Evolutionary conservation across 768 basidiomycete genomes (phyloP), one percentile per base, ranked within the genome.

Genomic region (Naganishia vaughanmartiniae): DNA sequence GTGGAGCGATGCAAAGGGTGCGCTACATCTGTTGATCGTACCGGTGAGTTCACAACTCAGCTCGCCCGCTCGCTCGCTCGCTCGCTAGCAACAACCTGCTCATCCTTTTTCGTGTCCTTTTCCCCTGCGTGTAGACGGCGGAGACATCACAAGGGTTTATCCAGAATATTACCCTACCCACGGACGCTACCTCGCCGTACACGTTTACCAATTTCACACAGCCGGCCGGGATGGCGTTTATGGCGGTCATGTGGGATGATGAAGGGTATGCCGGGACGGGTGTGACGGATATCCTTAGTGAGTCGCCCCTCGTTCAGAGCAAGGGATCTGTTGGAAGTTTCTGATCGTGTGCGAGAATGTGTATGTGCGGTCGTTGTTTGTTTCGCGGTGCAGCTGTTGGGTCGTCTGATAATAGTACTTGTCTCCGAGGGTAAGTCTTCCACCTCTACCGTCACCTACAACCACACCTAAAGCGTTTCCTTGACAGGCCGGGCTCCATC

Each of bases 181-280:
- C 68, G 17, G 54, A 63, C 33, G 65, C 73, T 21, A 69, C 72
- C 0, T 58, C 65, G 10, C 76, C 77, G 19, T 74, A 76, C 36
- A 71, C 72, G 14, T 74, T 76, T 45, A 30, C 51, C n/a, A 75
- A 74, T 48, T 77, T 80, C 57, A 67, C 73, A n/a, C 72, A 79
- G 65, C 80, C 80, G 3, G 65, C 74, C 21, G 77, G 77, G n/a
- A 55, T 81, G 68, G 45, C 75, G 54, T 79, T 81, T 67, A 30
- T 81, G 28, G 76, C 75, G 2, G 74, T 75, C 0, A 79, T 81
- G 78, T 77, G 67, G 46, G 80, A 81, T 66, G 71, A 56, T 6
- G 75, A 75, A 1, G 80, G 80, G 19, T 73, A 71, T 21, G 74
- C 76, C 17, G 77, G 73, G n/a, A 81, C 78, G 0, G 67, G 71